These are phyloP conservation scores for Xylariales sp. DNA, from an alignment of 2,329 filamentous ascomycete genomes.

Conservation along the genomic window DNA sequence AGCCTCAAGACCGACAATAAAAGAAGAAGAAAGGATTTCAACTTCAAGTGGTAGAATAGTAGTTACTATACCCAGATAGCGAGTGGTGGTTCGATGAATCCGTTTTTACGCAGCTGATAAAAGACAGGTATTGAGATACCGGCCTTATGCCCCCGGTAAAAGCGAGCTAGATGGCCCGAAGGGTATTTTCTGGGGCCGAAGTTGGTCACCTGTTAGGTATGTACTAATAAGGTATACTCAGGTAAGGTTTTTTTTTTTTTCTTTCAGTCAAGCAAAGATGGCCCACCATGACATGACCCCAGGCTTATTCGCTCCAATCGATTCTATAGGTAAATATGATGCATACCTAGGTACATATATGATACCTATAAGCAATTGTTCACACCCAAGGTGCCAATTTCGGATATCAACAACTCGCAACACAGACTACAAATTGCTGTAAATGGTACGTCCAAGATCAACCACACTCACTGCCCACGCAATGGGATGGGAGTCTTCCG, in stretches of 20 bases:
- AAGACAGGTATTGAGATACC: background rate
- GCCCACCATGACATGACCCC: no score
- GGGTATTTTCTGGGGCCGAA: slow-evolving; percentile 18
- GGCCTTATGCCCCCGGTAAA: background rate
- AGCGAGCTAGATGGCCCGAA: no score
- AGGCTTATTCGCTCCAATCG: no score
- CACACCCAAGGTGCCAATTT: background rate
- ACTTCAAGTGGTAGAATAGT: background rate
- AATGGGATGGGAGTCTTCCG: slow-evolving; percentile 12
- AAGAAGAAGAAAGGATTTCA: background rate
- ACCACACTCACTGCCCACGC: slow-evolving; percentile 17
- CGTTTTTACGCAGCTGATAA: background rate
- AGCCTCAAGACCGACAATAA: background rate
- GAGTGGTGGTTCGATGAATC: background rate
- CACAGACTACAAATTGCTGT: background rate
- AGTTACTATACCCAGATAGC: no score
- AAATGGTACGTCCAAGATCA: background rate
- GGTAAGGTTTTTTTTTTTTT: no score
- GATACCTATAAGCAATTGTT: background rate
- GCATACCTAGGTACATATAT: no score
- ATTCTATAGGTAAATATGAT: no score
- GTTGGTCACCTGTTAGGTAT: slow-evolving; percentile 10
- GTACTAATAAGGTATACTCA: no score
- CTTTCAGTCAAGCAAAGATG: no score
- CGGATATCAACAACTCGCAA: slow-evolving; percentile 2